A percentile compares a stretch with the other conserved stretches of the same genome.
These are phyloP conservation scores for Colletotrichum orbiculare DNA, from an alignment of 2,329 filamentous ascomycete genomes.

Conservation along the genomic window DNA sequence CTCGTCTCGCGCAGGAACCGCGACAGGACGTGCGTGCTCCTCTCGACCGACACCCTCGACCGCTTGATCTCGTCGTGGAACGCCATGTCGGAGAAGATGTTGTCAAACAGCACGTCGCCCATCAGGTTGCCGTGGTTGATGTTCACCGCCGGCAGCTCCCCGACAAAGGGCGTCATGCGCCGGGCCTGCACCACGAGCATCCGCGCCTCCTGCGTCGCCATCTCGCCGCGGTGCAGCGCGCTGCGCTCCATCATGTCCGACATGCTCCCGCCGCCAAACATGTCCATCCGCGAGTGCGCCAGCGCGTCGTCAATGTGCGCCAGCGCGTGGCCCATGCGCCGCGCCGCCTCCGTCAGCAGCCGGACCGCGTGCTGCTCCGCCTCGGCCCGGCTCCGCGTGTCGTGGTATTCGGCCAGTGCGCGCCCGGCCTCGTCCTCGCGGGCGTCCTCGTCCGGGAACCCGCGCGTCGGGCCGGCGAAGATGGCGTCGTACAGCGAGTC, in stretches of 20 bases:
- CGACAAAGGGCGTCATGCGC: conserved; percentile 51
- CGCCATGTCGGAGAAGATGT: conserved; percentile 62
- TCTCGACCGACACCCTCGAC: conserved; percentile 50
- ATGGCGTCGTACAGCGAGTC: conserved; percentile 64
- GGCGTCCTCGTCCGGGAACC: conserved; percentile 64
- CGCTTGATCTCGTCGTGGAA: conserved; percentile 64
- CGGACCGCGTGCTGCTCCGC: conserved; percentile 54
- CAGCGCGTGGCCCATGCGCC: conserved; percentile 48
- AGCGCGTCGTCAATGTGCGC: conserved; percentile 55
- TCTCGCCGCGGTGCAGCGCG: conserved; percentile 60
- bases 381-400: conserved; percentile 48
- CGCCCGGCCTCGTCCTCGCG: conserved; percentile 51
- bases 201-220: conserved; percentile 52
- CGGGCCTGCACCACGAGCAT: conserved; percentile 54
- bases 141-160: conserved; percentile 51
- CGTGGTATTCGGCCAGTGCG: conserved; percentile 53
- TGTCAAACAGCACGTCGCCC: conserved; percentile 65
- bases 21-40: conserved; percentile 47
- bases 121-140: conserved; percentile 59
- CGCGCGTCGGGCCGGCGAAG: conserved; percentile 63
- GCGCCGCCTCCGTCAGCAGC: conserved; percentile 53
- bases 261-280: conserved; percentile 61
- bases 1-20: conserved; percentile 47
- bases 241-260: conserved; percentile 65
- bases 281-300: conserved; percentile 55